phyloP scores from a whole-genome alignment of 768 basidiomycete species.

The Suillus placidus region DNA sequence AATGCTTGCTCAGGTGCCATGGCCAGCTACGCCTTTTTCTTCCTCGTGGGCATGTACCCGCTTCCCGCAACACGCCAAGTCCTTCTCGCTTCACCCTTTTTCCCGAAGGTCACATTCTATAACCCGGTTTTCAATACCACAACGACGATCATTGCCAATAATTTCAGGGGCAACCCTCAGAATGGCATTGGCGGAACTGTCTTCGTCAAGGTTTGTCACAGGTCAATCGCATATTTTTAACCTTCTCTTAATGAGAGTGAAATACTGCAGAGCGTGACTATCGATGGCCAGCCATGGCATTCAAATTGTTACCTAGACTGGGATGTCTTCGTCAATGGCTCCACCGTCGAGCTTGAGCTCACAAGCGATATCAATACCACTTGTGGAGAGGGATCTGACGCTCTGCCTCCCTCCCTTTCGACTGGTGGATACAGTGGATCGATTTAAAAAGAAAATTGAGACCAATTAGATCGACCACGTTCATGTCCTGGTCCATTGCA shows the following conservation, averaged over 20 bases:
- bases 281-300: constrained; percentile 59
- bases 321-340: constrained; percentile 59
- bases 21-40: constrained; percentile 63
- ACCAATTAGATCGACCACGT: background rate
- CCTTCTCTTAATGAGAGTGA: background rate
- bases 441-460: background rate
- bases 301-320: constrained; percentile 69
- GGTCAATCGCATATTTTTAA: background rate
- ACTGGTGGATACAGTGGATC: constrained; percentile 51
- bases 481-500: background rate
- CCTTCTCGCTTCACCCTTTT: constrained; percentile 64
- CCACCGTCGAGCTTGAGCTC: constrained; percentile 56
- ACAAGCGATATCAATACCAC: constrained; percentile 54
- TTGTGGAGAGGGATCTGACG: constrained; percentile 49
- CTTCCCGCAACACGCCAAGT: constrained; percentile 62
- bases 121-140: constrained; percentile 61
- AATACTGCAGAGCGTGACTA: constrained; percentile 49
- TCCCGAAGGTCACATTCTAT: constrained; percentile 60
- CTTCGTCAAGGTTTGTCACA: constrained; percentile 52
- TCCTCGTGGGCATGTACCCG: constrained; percentile 62
- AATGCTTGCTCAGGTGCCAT: constrained; percentile 46
- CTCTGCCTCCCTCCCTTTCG: constrained; percentile 63
- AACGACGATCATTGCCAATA: constrained; percentile 53
- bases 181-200: constrained; percentile 56
- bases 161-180: constrained; percentile 55